These are phyloP conservation scores for Penicillium hordei DNA, from an alignment of 2,329 filamentous ascomycete species.

Conservation along the genomic window DNA sequence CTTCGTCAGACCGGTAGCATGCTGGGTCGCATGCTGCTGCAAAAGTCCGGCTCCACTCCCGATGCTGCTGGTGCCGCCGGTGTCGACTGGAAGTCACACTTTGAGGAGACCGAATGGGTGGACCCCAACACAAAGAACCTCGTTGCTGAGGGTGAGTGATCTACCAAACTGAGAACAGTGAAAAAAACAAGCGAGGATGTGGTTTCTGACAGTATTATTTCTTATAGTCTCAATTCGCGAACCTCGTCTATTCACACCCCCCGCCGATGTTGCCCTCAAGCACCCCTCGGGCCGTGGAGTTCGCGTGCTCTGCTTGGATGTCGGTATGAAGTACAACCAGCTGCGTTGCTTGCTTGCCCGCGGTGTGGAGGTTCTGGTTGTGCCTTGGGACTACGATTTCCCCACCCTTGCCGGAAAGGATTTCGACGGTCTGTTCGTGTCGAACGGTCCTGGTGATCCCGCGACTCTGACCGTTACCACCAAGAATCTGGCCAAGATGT, in stretches of 20 bases:
- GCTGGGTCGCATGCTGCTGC: constrained; percentile 83
- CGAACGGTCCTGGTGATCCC: constrained; percentile 95
- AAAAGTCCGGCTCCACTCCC: constrained; percentile 54
- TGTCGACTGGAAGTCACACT: constrained; percentile 57
- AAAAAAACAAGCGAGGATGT: constrained; percentile 30
- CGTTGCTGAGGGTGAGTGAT: constrained; percentile 80
- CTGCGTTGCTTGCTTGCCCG: constrained; percentile 86
- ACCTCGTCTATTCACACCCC: constrained; percentile 81
- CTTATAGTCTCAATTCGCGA: constrained; percentile 78
- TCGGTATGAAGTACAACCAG: constrained; percentile 98
- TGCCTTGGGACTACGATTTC: constrained; percentile 96
- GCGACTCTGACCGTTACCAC: constrained; percentile 77
- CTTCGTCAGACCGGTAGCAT: constrained; percentile 94
- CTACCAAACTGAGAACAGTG: not conserved
- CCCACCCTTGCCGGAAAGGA: constrained; percentile 71
- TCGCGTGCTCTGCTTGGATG: constrained; percentile 88
- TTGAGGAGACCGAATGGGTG: constrained; percentile 81
- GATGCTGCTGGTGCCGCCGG: constrained; percentile 44
- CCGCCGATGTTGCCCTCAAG: constrained; percentile 67
- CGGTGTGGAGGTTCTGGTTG: constrained; percentile 90
- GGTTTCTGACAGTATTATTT: constrained; percentile 22
- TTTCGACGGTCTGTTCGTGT: constrained; percentile 96
- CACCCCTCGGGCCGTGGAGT: constrained; percentile 85
- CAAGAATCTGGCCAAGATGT: constrained; percentile 71
- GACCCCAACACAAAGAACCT: constrained; percentile 92